A percentile compares a stretch with the other conserved stretches of the same genome.
Evolutionary conservation across 345 rosid species (phyloP).

Genomic region (Toxicodendron radicans): DNA sequence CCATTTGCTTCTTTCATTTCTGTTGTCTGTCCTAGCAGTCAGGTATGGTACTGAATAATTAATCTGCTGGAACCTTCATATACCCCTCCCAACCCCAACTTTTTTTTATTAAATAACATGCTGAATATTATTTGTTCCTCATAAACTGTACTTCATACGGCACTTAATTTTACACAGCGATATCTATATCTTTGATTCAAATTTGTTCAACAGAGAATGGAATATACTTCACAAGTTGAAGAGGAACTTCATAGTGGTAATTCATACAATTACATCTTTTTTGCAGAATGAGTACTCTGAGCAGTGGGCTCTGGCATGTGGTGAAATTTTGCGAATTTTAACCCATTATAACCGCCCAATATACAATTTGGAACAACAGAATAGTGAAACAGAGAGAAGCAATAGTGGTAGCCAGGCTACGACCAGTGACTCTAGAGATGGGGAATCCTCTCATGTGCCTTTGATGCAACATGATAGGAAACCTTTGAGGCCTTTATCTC

Average conservation of each 20-base stretch:
- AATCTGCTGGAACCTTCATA: conserved; percentile 5
- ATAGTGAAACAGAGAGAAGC: conserved; percentile 54
- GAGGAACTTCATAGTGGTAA: background rate
- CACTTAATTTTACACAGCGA: no score
- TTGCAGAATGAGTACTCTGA: conserved; percentile 89
- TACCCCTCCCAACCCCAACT: no score
- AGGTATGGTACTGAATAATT: conserved; percentile 47
- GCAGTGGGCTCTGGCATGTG: conserved; percentile 99
- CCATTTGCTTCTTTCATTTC: conserved; percentile 97
- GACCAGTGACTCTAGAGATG: conserved; percentile 40
- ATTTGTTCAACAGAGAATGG: background rate
- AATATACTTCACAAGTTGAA: background rate
- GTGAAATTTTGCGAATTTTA: conserved; percentile 90
- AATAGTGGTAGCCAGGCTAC: conserved; percentile 43
- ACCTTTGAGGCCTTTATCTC: conserved; percentile 91
- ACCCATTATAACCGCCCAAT: conserved; percentile 99
- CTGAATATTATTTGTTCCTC: background rate
- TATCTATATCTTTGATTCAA: background rate
- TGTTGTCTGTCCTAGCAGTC: conserved; percentile 72
- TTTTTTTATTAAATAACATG: background rate
- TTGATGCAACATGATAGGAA: conserved; percentile 68
- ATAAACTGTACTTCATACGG: background rate
- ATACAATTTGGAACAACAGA: conserved; percentile 65
- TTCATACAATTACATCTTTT: conserved; percentile 18
- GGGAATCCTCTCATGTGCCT: conserved; percentile 44